A percentile compares a stretch with the other conserved stretches of the same genome.
Conservation (phyloP, 768 basidiomycete genomes). For the Boletus rufocinnamomeus region DNA sequence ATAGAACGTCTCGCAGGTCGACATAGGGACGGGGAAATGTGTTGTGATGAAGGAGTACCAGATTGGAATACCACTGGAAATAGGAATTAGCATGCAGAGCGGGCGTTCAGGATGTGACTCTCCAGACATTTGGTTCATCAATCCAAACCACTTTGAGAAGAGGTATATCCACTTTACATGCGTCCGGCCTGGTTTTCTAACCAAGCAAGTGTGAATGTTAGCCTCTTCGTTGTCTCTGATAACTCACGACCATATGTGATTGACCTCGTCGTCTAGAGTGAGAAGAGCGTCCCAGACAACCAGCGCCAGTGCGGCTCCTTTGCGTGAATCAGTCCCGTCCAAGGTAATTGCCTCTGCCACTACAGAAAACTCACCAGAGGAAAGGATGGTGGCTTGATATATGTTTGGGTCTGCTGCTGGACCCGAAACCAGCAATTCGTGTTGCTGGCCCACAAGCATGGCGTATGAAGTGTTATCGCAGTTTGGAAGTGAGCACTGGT, state of each 20-base stretch:
- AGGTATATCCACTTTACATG: conserved; percentile 25
- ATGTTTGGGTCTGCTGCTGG: not conserved
- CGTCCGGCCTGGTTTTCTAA: conserved; percentile 10
- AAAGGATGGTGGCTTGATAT: conserved; percentile 2
- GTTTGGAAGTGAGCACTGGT: not conserved
- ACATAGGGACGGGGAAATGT: not conserved
- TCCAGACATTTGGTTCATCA: conserved; percentile 18
- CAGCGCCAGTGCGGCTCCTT: conserved; percentile 14
- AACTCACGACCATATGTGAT: conserved; percentile 27
- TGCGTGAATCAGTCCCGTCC: not conserved
- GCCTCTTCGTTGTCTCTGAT: not conserved
- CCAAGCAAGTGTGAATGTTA: not conserved
- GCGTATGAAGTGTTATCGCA: not conserved
- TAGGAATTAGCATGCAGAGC: conserved; percentile 1
- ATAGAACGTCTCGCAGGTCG: conserved; percentile 8
- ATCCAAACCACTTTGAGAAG: conserved; percentile 27
- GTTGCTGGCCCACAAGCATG: conserved; percentile 2
- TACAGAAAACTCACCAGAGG: conserved; percentile 16
- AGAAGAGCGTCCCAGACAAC: conserved; percentile 21
- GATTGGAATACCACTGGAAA: conserved; percentile 6
- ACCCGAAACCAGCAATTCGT: conserved; percentile 6
- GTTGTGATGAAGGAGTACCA: not conserved
- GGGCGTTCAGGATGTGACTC: not conserved
- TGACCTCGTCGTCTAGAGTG: conserved; percentile 19
- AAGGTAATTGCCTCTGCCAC: not conserved